Evolutionary conservation across 2,329 filamentous ascomycete species (phyloP), one percentile per base, ranked within the genome.

Genomic region (Hymenoscyphus fraxineus): DNA sequence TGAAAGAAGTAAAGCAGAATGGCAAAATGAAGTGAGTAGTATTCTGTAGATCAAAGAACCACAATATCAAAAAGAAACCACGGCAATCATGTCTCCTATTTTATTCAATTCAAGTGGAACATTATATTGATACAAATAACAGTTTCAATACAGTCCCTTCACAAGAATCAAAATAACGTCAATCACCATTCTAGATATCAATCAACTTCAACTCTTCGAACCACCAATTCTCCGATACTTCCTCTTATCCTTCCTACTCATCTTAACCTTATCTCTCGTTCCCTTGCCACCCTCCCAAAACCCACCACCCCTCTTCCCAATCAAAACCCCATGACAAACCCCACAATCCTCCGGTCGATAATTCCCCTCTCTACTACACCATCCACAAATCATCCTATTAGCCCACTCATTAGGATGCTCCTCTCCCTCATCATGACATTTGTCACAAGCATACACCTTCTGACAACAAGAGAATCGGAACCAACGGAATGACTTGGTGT

Each of bases 241-340:
- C 72, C 89, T 83, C 73, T 87, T 87, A 76, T 92, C 89, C 77
- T 92, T 92, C 65, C 87, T 82, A 71, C 86, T 90, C 91, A 93
- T 93, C 72, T 82, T 78, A 39, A 78, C 78, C 76, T 81, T 85
- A 73, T 93, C 89, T 66, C 91, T 80, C n/a, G 90, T 93, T 1
- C 90, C 90, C 75, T 90, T 92, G 1, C 92, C 92, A 12, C 92
- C 92, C 79, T 96, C 92, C 92, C 92, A 96, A 77, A 93, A 96
- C 0, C 92, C 92, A 55, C 80, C 80, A 7, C 80, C 80, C 73
- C 86, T 88, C 68, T 77, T 81, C 0, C 90, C 87, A 61, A 93
- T 82, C 13, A 95, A 83, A 59, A 82, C 84, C 40, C 87, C 80
- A 59, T 88, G 89, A 73, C 92, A 96, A 72, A 91, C 86, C 1